Percentiles rank a stretch among this genome's conserved stretches.
These are phyloP conservation scores for Taphrina confusa DNA, from an alignment of 1,139 yeast species.

Conservation along the genomic window DNA sequence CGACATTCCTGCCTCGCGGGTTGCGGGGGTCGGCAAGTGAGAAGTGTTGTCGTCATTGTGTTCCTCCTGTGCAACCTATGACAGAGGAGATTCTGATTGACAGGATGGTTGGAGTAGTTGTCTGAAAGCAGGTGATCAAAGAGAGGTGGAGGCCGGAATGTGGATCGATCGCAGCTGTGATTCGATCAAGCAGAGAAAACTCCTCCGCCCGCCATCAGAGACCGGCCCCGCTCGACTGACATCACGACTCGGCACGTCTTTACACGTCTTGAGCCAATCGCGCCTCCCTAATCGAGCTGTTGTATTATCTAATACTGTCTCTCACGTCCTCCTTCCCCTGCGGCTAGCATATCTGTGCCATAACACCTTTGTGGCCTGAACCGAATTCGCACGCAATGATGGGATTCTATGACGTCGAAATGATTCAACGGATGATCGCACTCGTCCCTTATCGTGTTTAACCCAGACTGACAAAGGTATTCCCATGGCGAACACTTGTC, in stretches of 20 bases:
- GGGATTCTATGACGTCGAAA: no score
- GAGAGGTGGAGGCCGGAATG: neutral
- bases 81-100: neutral
- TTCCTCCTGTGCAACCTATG: no score
- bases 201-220: no score
- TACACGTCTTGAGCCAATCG: constrained; percentile 16
- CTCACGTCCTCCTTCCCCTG: neutral
- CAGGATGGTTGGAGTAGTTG: neutral
- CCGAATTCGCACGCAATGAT: no score
- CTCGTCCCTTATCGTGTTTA: no score
- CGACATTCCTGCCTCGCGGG: neutral
- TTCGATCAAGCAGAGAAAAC: neutral
- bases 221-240: constrained; percentile 8
- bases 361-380: no score
- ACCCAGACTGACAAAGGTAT: constrained; percentile 27
- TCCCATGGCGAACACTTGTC: constrained; percentile 11
- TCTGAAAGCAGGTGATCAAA: constrained; percentile 5
- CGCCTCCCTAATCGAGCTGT: constrained; percentile 6
- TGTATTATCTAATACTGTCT: neutral
- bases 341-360: no score
- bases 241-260: constrained; percentile 20
- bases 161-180: neutral
- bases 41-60: constrained; percentile 5
- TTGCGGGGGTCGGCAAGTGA: neutral
- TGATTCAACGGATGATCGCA: no score